Base-by-base conservation (phyloP, 169 alveolate species). In the Neospora caninum region DNA sequence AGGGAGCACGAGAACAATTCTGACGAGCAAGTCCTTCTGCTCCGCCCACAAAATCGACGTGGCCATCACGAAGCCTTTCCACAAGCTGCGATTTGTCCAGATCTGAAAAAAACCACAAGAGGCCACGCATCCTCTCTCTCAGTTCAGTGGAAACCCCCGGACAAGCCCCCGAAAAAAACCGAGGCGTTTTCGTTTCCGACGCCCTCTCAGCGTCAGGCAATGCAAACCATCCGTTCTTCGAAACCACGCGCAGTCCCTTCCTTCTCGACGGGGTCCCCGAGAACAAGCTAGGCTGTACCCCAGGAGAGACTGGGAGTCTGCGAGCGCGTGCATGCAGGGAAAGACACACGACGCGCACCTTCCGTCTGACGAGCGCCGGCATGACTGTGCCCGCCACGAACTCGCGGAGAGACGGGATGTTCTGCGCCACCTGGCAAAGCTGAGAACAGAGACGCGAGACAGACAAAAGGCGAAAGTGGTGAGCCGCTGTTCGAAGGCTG, bases 41-140 rank as follows among this genome's bases (percentile, higher is more conserved):
- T 82, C 89, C 38, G 64, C 67, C 89, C 89, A 82, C 67, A 82
- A 67, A 43, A 82, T 82, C 67, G 89, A 82, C 38, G 64, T 42
- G 20, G 89, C 89, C 89, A 82, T 82, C 41, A 82, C 89, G 41
- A 82, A 82, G 38, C 89, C 89, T 31, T 82, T 82, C 89, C 89
- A 82, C 41, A 82, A 42, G 31, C 89, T 82, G 38, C 41, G n/a
- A 36, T 31, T 82, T 20, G 53, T 82, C 89, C 89, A 82, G 64
- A 82, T 43, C 89, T 82, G 67, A 31, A 18, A n/a, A 31, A n/a
- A n/a, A n/a, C n/a, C n/a, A n/a, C n/a, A n/a, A n/a, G n/a, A n/a
- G n/a, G n/a, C n/a, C n/a, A n/a, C n/a, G n/a, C n/a, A n/a, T n/a
- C n/a, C n/a, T n/a, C n/a, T n/a, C n/a, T n/a, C n/a, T n/a, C n/a